A percentile compares a stretch with the other conserved stretches of the same genome.
These are phyloP conservation scores for Fusarium siculi DNA, from an alignment of 2,329 filamentous ascomycete genomes.

Conservation along the genomic window DNA sequence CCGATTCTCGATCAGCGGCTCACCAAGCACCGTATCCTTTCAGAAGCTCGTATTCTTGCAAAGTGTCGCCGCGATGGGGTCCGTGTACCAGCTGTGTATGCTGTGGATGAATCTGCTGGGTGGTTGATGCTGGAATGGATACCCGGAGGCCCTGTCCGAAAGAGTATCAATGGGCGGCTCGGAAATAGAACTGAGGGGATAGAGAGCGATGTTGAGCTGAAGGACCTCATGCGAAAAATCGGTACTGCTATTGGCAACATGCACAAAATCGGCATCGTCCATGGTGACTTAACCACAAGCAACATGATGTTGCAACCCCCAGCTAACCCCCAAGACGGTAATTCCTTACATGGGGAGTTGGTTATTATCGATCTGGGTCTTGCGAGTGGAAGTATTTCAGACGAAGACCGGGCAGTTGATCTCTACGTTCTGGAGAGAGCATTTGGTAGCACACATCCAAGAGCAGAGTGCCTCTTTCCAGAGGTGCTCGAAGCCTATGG, in stretches of 20 bases:
- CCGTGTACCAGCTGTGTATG: constrained; percentile 83
- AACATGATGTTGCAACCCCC: constrained; percentile 82
- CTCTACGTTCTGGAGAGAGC: constrained; percentile 95
- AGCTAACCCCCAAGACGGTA: constrained; percentile 36
- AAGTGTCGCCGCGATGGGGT: constrained; percentile 84
- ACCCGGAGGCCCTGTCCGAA: constrained; percentile 75
- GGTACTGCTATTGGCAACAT: constrained; percentile 77
- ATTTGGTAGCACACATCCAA: constrained; percentile 93
- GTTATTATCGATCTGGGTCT: constrained; percentile 96
- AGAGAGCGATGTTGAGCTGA: constrained; percentile 62
- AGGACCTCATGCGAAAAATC: constrained; percentile 74
- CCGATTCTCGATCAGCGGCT: constrained; percentile 87
- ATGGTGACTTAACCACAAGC: constrained; percentile 96
- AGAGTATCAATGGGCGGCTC: constrained; percentile 76
- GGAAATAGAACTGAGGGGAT: constrained; percentile 54
- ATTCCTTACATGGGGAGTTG: constrained; percentile 73
- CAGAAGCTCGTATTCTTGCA: constrained; percentile 86
- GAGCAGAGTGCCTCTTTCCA: constrained; percentile 79
- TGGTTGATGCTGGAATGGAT: constrained; percentile 91
- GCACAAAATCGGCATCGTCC: constrained; percentile 87
- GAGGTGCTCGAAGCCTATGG: constrained; percentile 80
- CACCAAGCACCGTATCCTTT: constrained; percentile 85
- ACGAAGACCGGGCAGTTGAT: constrained; percentile 96
- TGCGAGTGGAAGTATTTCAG: constrained; percentile 80
- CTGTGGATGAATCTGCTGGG: constrained; percentile 69